phyloP scores from a whole-genome alignment of 805 yeast species.

The Yarrowia alimentaria region DNA sequence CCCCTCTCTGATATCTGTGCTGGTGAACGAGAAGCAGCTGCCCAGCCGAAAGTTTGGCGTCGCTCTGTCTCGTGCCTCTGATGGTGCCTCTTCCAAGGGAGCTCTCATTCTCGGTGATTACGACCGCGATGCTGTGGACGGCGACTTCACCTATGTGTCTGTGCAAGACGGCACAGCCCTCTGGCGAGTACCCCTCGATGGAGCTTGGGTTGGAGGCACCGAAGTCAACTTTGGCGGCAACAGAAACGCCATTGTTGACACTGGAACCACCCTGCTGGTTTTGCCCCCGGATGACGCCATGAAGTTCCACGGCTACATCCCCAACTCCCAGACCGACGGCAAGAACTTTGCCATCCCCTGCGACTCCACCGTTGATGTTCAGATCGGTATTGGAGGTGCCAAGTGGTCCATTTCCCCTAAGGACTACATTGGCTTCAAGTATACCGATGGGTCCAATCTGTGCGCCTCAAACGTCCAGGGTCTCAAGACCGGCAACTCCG shows the following conservation, averaged over 20 bases:
- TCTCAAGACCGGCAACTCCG: constrained; percentile 41
- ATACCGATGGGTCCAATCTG: constrained; percentile 46
- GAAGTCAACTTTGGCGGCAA: constrained; percentile 39
- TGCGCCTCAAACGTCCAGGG: constrained; percentile 70
- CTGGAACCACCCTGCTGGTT: constrained; percentile 64
- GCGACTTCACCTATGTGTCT: constrained; percentile 45
- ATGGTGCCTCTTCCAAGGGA: constrained; percentile 43
- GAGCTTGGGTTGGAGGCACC: constrained; percentile 42
- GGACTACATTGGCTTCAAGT: constrained; percentile 51
- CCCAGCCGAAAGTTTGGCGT: constrained; percentile 46
- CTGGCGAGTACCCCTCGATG: constrained; percentile 53
- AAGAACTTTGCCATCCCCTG: constrained; percentile 62
- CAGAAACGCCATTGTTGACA: constrained; percentile 52
- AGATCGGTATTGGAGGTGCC: constrained; percentile 46
- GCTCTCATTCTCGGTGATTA: constrained; percentile 47
- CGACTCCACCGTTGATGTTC: constrained; percentile 46
- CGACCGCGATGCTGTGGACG: constrained; percentile 42
- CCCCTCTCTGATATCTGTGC: constrained; percentile 35
- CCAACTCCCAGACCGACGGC: constrained; percentile 54
- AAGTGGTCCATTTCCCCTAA: constrained; percentile 47
- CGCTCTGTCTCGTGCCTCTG: constrained; percentile 43
- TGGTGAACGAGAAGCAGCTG: constrained; percentile 34
- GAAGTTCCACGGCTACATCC: constrained; percentile 52
- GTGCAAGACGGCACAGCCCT: constrained; percentile 37
- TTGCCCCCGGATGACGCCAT: constrained; percentile 56